Base-by-base conservation (phyloP, 2,329 filamentous ascomycete species). In the Trichophyton rubrum region DNA sequence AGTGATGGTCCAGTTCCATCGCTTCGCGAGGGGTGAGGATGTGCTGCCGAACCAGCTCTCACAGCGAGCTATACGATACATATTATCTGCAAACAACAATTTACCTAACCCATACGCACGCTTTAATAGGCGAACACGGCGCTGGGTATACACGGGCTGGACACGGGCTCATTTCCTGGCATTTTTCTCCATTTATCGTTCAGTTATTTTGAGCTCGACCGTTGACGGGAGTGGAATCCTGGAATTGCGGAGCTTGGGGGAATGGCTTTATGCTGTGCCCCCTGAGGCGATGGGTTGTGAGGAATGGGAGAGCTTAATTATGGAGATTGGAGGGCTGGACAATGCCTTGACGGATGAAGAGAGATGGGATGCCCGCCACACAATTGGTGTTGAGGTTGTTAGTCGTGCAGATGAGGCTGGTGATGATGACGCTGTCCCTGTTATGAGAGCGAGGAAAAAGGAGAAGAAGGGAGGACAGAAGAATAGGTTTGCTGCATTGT, bases 151-250 rank as follows among this genome's bases (percentile, higher is more conserved):
- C 30, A 30, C 60, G 40, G 47, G 55, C 11, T 63, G 58, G 62
- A 60, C 22, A 5, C 15, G 55, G n/a, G 20, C n/a, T 4, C 60
- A 63, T 24, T 62, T 62, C 20, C 13, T 33, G 3, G 24, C 8
- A 20, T 63, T 63, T 20, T 63, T 61, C 51, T 13, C 56, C 3
- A 35, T 47, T n/a, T 63, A 62, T 27, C 56, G 60, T 47, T 24
- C 58, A 2, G 11, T 33, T 15, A 60, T 57, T 17, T 51, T 56
- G 30, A 49, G 22, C 55, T 11, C 13, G 9, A 20, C 40, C 40
- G 9, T 3, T n/a, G 7, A 38, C 20, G 20, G 3, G 11, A 35
- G 4, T 35, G 2, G 17, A 3, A 4, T 30, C 11, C 33, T 35
- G 3, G 33, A 13, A 35, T 13, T 35, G 33, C 33, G 3, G 35